phyloP scores from a whole-genome alignment of 176 grass and related monocot species.

The Musa acuminata region DNA sequence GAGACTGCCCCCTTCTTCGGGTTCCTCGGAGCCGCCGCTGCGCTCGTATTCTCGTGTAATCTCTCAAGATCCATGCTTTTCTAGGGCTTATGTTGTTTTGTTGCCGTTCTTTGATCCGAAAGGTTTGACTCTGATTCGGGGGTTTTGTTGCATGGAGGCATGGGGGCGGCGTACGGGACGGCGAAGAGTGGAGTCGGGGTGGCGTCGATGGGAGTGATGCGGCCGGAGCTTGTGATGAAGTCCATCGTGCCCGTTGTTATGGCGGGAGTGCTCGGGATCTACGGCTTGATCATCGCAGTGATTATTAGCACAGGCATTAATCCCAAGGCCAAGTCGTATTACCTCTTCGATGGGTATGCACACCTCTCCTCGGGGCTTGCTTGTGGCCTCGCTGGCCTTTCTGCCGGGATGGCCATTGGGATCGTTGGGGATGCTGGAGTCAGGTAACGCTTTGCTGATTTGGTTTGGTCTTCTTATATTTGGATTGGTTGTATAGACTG shows the following conservation, averaged over 20 bases:
- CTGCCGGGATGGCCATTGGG: background rate
- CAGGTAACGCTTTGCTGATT: background rate
- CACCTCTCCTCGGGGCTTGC: background rate
- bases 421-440: background rate
- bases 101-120: background rate
- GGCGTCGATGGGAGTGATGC: conserved; percentile 1
- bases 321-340: background rate
- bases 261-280: conserved; percentile 1
- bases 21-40: background rate
- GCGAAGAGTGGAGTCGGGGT: background rate
- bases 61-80: background rate
- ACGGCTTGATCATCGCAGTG: background rate
- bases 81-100: background rate
- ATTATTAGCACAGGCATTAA: background rate
- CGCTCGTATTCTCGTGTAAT: background rate
- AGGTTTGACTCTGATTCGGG: background rate
- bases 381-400: background rate
- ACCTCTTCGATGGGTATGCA: background rate
- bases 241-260: background rate
- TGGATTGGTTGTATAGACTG: too few relatives aligned
- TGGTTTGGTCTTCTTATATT: too few relatives aligned
- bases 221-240: conserved; percentile 2
- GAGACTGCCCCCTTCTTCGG: conserved; percentile 1
- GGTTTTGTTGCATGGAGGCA: background rate
- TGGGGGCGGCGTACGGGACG: background rate